phyloP scores from a whole-genome alignment of 495 filamentous ascomycete species.

The Paragyromitra xinjiangensis region DNA sequence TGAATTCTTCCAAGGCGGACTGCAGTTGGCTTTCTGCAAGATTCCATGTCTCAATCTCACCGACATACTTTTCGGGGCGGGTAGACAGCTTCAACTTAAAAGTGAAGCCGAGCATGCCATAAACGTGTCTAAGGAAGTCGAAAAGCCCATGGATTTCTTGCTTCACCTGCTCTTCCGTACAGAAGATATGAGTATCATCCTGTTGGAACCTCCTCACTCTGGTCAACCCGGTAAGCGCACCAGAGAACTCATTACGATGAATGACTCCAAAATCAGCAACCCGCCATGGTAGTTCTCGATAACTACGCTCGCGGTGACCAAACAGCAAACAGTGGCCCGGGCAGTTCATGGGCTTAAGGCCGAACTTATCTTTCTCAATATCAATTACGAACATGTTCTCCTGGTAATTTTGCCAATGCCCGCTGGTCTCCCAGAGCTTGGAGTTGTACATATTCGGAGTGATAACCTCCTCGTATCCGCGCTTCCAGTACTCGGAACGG shows the following conservation, averaged over 20 bases:
- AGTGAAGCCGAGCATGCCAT: constrained; percentile 90
- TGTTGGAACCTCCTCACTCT: constrained; percentile 93
- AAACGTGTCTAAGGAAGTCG: constrained; percentile 83
- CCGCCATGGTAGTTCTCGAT: constrained; percentile 86
- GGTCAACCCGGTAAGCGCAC: constrained; percentile 87
- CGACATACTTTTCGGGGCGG: constrained; percentile 89
- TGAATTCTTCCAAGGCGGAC: constrained; percentile 79
- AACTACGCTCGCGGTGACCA: constrained; percentile 77
- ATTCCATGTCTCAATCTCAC: constrained; percentile 86
- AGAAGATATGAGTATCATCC: constrained; percentile 96
- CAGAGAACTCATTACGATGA: constrained; percentile 93
- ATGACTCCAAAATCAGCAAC: constrained; percentile 96
- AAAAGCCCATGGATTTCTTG: constrained; percentile 87
- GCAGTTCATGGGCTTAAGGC: constrained; percentile 98
- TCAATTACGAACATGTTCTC: constrained; percentile 97
- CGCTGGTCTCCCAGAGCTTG: constrained; percentile 88
- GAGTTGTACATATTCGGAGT: constrained; percentile 96
- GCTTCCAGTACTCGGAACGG: constrained; percentile 86
- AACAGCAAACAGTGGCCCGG: constrained; percentile 86
- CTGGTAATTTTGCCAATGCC: constrained; percentile 94
- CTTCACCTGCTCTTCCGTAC: constrained; percentile 79
- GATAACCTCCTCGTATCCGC: constrained; percentile 93
- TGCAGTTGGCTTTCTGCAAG: constrained; percentile 81
- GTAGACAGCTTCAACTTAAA: constrained; percentile 97
- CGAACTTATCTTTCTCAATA: constrained; percentile 85